These are phyloP conservation scores for Heliamphora pulchella DNA, from an alignment of 179 eudicot genomes.

Conservation along the genomic window DNA sequence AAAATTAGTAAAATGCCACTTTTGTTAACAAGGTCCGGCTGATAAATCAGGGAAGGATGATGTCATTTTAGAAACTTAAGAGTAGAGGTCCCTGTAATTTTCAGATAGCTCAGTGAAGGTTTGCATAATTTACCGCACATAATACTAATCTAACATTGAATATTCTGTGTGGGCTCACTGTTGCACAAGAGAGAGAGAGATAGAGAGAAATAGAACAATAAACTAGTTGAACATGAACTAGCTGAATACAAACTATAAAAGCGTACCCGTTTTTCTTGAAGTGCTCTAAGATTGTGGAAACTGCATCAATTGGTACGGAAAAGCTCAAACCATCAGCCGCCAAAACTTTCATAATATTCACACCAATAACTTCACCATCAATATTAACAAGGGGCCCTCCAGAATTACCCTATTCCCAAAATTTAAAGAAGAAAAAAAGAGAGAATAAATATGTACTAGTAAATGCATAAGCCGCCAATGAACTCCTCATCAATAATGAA, in stretches of 20 bases:
- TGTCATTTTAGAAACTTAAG: too few relatives aligned
- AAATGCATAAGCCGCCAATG: not conserved
- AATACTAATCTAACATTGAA: not conserved
- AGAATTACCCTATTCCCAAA: conserved; percentile 72
- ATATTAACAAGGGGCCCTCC: conserved; percentile 94
- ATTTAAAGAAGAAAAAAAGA: not conserved
- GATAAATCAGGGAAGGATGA: too few relatives aligned
- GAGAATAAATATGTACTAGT: not conserved
- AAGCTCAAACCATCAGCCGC: conserved; percentile 88
- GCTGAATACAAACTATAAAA: not conserved
- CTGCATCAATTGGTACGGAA: conserved; percentile 85
- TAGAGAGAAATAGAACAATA: not conserved
- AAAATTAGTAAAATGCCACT: too few relatives aligned
- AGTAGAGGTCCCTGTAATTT: too few relatives aligned
- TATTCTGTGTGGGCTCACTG: not conserved
- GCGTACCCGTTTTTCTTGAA: conserved; percentile 76
- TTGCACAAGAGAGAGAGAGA: not conserved
- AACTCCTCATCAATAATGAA: not conserved
- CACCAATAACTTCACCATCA: conserved; percentile 91
- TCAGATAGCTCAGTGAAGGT: too few relatives aligned
- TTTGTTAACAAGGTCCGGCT: too few relatives aligned
- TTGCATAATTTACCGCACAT: too few relatives aligned
- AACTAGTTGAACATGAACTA: not conserved
- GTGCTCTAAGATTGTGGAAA: conserved; percentile 69
- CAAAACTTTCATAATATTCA: conserved; percentile 74